Base-by-base conservation (phyloP, 768 basidiomycete genomes). In the Boletus patriciae region DNA sequence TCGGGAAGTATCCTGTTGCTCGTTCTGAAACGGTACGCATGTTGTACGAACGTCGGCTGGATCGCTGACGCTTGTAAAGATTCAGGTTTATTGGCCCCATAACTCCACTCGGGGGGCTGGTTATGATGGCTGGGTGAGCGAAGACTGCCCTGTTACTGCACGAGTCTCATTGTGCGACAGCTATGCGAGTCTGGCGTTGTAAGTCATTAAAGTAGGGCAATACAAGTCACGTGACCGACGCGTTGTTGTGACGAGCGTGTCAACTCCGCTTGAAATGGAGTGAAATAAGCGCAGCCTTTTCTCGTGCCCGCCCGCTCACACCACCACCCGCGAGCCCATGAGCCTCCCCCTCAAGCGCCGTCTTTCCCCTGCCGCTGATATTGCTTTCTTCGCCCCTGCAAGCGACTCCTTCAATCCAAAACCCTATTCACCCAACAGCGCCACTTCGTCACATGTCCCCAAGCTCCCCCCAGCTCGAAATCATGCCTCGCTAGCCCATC, bases 91-190 rank as follows among this genome's bases (percentile, higher is more conserved):
- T 88, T 23, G 88, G 86, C 0, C 86, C 85, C 9, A 71, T 86
- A 48, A 90, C 87, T 29, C 88, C 88, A 0, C 61, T 89, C 9
- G 88, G 87, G 2, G 88, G 83, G 4, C 53, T 78, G 19, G 49
- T 82, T 1, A 83, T 86, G 83, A 86, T 88, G 62, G 81, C 82
- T 33, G 88, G 88, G 86, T 88, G 64, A 73, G 83, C 58, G 25
- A 37, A 36, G 46, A 48, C 34, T 34, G 43, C 9, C 48, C 25
- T 50, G 13, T 49, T 41, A 18, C 33, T 45, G 27, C 3, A 38
- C 50, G 36, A 55, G 44, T 48, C 60, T 60, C 48, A 65, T 34
- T 29, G 13, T 5, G 27, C 13, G 29, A 58, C 59, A 85, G 85
- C 58, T 87, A 86, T 62, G 55, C 83, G 40, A 75, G 81, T 13